phyloP scores from a whole-genome alignment of 257 asterid genomes.

The Coffea canephora region DNA sequence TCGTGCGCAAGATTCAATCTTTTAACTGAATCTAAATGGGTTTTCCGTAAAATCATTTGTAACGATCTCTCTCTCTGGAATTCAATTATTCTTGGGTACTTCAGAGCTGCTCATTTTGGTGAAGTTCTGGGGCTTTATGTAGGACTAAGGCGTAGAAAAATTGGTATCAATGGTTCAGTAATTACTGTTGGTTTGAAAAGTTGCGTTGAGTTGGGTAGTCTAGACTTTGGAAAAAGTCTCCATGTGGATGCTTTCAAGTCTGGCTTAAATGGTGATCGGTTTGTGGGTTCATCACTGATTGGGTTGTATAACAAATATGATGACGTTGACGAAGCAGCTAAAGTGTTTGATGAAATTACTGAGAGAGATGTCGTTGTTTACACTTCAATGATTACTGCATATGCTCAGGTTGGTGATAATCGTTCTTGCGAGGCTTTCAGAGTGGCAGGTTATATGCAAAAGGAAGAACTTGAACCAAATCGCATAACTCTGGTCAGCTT shows the following conservation, averaged over 20 bases:
- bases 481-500: conserved; percentile 65
- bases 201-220: conserved; percentile 34
- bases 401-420: conserved; percentile 36
- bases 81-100: conserved; percentile 38
- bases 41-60: conserved; percentile 26
- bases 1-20: conserved; percentile 35
- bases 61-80: conserved; percentile 40
- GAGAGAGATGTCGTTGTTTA: conserved; percentile 54
- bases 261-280: conserved; percentile 41
- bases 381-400: conserved; percentile 52
- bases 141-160: conserved; percentile 29
- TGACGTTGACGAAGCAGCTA: conserved; percentile 40
- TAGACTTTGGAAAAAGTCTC: conserved; percentile 41
- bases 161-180: conserved; percentile 38
- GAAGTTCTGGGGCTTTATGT: conserved; percentile 40
- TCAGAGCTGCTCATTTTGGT: conserved; percentile 30
- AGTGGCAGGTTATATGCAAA: conserved; percentile 47
- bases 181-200: conserved; percentile 53
- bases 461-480: conserved; percentile 48
- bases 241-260: conserved; percentile 47
- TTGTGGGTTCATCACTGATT: conserved; percentile 54
- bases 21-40: conserved; percentile 43
- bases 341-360: conserved; percentile 56
- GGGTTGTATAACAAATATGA: conserved; percentile 31
- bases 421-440: conserved; percentile 33